Base-by-base conservation (phyloP, 169 alveolate genomes). In the Babesia gibsoni region DNA sequence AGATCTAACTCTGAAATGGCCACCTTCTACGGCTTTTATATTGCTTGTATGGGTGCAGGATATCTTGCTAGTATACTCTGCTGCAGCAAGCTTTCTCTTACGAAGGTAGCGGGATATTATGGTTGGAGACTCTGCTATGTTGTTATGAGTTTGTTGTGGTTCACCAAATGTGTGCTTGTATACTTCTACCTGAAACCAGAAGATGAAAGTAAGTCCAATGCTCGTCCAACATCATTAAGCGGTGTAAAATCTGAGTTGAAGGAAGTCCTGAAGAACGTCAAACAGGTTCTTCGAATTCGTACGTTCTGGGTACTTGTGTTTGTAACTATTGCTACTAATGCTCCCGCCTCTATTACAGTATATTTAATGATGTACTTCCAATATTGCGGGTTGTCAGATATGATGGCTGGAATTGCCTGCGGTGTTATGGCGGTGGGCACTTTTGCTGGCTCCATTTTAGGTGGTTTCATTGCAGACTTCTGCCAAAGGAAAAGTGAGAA, bases 291-390 rank as follows among this genome's bases (percentile, higher is more conserved):
- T 33, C 10, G n/a, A 29, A 79, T 49, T 12, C 16, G 57, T 27
- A 64, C 84, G 16, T 79, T 72, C 32, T n/a, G 22, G 14, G 18
- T 73, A 23, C 27, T 73, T 48, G 48, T 64, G 46, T 23, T 82
- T 33, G 49, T 73, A 53, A 56, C 85, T 35, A 63, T 91, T 66
- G 69, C 90, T 18, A 93, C 95, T n/a, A 90, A 96, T 22, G 91
- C 92, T 25, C 96, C 97, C 22, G 91, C 94, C 94, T 65, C 91
- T 50, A 93, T 96, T 23, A 82, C 91, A 52, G 82, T 92, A 42
- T 94, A 91, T 78, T 90, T 91, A 70, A 90, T 94, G 9, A 84
- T 92, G 94, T 91, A 82, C 81, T 73, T 92, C 53, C 97, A 94
- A 79, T 94, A 94, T 73, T 82, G 93, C 65, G 95, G 94, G 30